These are phyloP conservation scores for Geotrichum aggregatum DNA, from an alignment of 1,139 yeast species.

Conservation along the genomic window DNA sequence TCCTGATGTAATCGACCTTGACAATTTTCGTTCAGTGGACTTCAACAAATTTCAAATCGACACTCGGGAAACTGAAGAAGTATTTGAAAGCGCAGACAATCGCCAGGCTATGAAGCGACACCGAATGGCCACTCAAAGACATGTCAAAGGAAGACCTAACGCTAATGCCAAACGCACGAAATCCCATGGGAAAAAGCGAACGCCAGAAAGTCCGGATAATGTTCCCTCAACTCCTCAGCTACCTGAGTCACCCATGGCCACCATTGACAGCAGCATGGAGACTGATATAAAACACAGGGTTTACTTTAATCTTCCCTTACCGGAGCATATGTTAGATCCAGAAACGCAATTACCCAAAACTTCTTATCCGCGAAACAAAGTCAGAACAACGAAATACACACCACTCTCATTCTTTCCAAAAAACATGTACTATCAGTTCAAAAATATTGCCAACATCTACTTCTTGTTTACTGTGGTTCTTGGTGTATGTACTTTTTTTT, in stretches of 20 bases:
- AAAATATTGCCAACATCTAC: constrained; percentile 84
- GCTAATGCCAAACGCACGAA: constrained; percentile 30
- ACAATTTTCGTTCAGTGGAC: neutral
- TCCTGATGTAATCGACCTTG: constrained; percentile 8
- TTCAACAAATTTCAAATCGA: constrained; percentile 4
- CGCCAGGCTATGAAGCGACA: constrained; percentile 55
- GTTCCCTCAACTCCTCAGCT: constrained; percentile 4
- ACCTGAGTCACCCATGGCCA: neutral
- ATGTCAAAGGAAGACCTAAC: constrained; percentile 63
- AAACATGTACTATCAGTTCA: constrained; percentile 73
- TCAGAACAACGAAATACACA: constrained; percentile 93
- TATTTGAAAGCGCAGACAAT: neutral
- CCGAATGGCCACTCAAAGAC: constrained; percentile 89
- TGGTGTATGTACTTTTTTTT: constrained; percentile 44
- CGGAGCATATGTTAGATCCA: constrained; percentile 53
- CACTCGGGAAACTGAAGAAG: constrained; percentile 2
- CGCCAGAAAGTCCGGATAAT: constrained; percentile 14
- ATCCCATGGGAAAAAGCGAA: constrained; percentile 24
- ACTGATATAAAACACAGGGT: constrained; percentile 42
- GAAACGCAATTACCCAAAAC: constrained; percentile 58
- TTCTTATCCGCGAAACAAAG: constrained; percentile 76
- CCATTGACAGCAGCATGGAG: constrained; percentile 1
- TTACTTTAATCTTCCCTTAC: constrained; percentile 67
- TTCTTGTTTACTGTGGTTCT: constrained; percentile 76
- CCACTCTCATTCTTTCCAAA: constrained; percentile 86